Base-by-base conservation (phyloP, 2,329 filamentous ascomycete species). In the Cladobotryum mycophilum region DNA sequence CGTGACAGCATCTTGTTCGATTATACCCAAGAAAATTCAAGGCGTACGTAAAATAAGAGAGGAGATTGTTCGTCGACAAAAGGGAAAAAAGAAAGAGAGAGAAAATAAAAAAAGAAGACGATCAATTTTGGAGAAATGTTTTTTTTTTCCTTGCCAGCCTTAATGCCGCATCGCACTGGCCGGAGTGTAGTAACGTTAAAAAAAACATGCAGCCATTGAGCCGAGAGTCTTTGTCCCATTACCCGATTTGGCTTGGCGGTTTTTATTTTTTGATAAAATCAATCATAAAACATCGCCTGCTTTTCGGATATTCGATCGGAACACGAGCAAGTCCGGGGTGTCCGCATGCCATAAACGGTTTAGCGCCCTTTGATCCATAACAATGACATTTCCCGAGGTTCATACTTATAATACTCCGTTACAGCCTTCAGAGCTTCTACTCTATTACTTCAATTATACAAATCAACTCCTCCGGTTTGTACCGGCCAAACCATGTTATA, bases 1-100 rank as follows among this genome's bases (percentile, higher is more conserved):
- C 78, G 76, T 67, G 79, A 81, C 69, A 82, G 66, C 79, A 82
- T 82, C 58, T 62, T 77, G 67, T 46, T 46, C 40, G 48, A 37
- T 36, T 38, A n/a, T 17, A 17, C 6, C 36, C 36, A 20, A 15
- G 4, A 45, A 12, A 43, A 47, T 20, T 20, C 20, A 13, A 51
- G 57, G 51, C 43, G 37, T 46, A 50, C 14, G 47, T 22, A 53
- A 20, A 48, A 45, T 41, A 47, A 18, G 49, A 42, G 45, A 37
- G 17, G 45, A 76, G 66, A 45, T 35, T 48, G 38, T 40, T 9
- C 9, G 15, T 8, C 45, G 33, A 14, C 15, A 42, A 13, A 8
- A 47, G 33, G 33, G n/a, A 18, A 47, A 41, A 46, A 15, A 54
- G 55, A 41, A 15, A 18, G 25, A 34, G 15, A 15, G 11, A n/a